Evolutionary conservation across 2,329 filamentous ascomycete species (phyloP).

Genomic region (Ceratocystis albifundus): DNA sequence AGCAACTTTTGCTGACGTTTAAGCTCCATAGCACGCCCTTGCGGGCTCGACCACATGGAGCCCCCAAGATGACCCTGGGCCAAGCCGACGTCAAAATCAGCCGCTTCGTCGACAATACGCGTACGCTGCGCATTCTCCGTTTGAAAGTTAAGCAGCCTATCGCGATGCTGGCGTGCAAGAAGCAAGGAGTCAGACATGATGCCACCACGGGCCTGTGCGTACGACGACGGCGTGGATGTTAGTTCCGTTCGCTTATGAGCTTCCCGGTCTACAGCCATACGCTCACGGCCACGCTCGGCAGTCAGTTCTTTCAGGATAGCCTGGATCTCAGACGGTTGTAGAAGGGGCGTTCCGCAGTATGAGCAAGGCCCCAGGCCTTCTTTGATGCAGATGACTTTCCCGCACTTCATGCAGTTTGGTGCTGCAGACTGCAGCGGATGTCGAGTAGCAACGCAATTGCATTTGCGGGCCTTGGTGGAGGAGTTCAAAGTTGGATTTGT

Average conservation of each 20-base stretch:
- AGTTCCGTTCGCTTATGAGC: constrained; percentile 56
- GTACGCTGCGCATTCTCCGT: constrained; percentile 76
- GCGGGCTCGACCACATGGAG: constrained; percentile 74
- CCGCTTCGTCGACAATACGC: constrained; percentile 73
- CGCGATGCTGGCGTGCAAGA: constrained; percentile 65
- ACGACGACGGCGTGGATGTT: constrained; percentile 48
- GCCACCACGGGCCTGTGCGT: constrained; percentile 38
- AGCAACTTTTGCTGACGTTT: constrained; percentile 77
- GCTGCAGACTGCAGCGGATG: constrained; percentile 84
- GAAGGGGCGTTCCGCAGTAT: constrained; percentile 65
- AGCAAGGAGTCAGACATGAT: constrained; percentile 37
- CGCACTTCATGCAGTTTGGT: constrained; percentile 84
- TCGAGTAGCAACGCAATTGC: constrained; percentile 76
- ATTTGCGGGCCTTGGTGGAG: constrained; percentile 52
- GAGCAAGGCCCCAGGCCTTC: constrained; percentile 92
- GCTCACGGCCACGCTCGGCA: constrained; percentile 76
- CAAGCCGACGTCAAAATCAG: constrained; percentile 45
- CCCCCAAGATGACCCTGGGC: constrained; percentile 36
- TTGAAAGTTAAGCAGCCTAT: constrained; percentile 71
- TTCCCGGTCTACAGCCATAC: constrained; percentile 68
- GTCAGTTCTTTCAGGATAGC: constrained; percentile 74
- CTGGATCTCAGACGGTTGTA: constrained; percentile 63
- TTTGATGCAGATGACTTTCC: constrained; percentile 89
- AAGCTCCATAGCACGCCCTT: constrained; percentile 69
- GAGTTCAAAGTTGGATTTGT: constrained; percentile 63